Evolutionary conservation across 805 yeast species (phyloP).

Genomic region (Cephaloascus fragrans): DNA sequence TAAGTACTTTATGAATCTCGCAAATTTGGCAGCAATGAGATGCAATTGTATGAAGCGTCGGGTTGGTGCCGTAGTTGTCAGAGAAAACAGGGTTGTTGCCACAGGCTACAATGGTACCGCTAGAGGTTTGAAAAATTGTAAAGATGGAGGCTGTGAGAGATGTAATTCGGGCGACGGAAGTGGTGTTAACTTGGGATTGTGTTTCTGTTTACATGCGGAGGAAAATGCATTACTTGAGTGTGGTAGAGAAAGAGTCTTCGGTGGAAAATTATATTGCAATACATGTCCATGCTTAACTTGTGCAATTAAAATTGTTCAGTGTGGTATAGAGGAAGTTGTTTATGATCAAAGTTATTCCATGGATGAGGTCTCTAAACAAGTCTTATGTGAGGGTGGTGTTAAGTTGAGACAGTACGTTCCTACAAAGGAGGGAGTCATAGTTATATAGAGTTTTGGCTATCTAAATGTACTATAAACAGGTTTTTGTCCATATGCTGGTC

Average conservation of each 20-base stretch:
- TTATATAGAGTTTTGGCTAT: not conserved
- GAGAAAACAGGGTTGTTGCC: conserved; percentile 78
- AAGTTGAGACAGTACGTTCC: conserved; percentile 37
- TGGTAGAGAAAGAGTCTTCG: conserved; percentile 70
- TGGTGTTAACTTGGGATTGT: conserved; percentile 67
- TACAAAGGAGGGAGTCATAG: not conserved
- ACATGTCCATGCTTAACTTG: conserved; percentile 98
- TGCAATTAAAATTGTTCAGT: conserved; percentile 87
- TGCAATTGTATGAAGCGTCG: conserved; percentile 96
- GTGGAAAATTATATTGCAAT: conserved; percentile 75
- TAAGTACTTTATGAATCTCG: conserved; percentile 86
- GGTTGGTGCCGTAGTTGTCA: conserved; percentile 92
- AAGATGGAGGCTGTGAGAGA: conserved; percentile 90
- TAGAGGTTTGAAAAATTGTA: conserved; percentile 76
- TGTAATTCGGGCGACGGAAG: conserved; percentile 64
- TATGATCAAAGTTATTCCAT: conserved; percentile 88
- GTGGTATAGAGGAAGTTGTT: conserved; percentile 86
- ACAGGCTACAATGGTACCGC: conserved; percentile 99
- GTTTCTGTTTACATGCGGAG: conserved; percentile 94
- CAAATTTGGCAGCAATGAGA: conserved; percentile 85
- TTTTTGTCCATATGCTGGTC: too few relatives aligned
- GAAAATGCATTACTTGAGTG: conserved; percentile 93
- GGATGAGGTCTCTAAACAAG: conserved; percentile 71
- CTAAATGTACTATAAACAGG: too few relatives aligned
- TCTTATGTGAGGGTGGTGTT: conserved; percentile 68